Base-by-base conservation (phyloP, 768 basidiomycete genomes). In the Rhizopogon vinicolor region DNA sequence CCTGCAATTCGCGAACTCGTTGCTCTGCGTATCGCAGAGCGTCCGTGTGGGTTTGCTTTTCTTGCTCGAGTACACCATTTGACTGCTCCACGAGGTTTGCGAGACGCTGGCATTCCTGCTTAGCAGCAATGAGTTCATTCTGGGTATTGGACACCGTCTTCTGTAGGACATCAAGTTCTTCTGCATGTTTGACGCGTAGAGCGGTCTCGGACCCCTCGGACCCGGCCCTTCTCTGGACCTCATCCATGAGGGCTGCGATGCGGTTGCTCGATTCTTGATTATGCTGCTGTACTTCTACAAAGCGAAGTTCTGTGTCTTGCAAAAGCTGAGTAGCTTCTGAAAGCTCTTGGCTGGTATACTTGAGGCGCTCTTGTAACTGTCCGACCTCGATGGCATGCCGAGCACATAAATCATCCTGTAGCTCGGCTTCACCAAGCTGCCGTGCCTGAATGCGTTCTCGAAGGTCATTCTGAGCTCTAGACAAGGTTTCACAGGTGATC, bases 301-400 rank as follows among this genome's bases (percentile, higher is more conserved):
- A 70, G 18, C 73, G 61, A n/a, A 58, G 65, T 50, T 69, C 66
- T n/a, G 66, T 63, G 8, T 73, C 71, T 33, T 68, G 62, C 41
- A 74, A 65, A 7, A 65, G 63, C 13, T 65, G 65, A 55, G 67
- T 71, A 10, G 75, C 64, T 35, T 72, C 65, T 40, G 70, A 66
- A 31, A 81, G 57, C 18, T 74, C 66, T 44, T 62, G 64, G 41
- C 65, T 65, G 31, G 64, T 69, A 31, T 72, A 65, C 8, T 66
- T 62, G n/a, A 81, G 67, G 40, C 65, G 76, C 16, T 62, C 60
- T 49, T 72, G 73, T 22, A 82, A 54, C 19, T 62, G 62, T 6
- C 63, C 67, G 53, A 79, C 56, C 35, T 75, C 74, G 49, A 70
- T 66, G 4, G 70, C 62, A 44, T 78, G 75, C 51, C 68, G 64